Percentiles rank a stretch among this genome's conserved stretches.
phyloP scores from a whole-genome alignment of 345 rosid genomes.

The Camelina sativa region DNA sequence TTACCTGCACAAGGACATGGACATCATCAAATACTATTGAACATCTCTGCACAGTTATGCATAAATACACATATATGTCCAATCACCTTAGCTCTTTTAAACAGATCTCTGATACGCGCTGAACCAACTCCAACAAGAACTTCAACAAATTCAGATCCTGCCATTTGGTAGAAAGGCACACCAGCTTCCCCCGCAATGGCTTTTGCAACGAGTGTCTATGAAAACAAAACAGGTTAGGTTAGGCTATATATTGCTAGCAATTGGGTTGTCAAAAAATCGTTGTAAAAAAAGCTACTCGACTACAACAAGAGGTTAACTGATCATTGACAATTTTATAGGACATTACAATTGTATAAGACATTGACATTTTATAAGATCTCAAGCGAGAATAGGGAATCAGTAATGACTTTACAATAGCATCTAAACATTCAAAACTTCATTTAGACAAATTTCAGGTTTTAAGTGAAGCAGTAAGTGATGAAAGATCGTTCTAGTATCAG shows the following conservation, averaged over 20 bases:
- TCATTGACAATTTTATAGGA: neutral
- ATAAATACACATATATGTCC: constrained; percentile 7
- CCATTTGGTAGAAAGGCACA: constrained; percentile 98
- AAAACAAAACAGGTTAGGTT: constrained; percentile 31
- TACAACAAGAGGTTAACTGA: neutral
- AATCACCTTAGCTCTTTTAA: constrained; percentile 93
- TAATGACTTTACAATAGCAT: constrained; percentile 4
- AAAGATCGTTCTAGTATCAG: constrained; percentile 10
- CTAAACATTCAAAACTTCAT: constrained; percentile 1
- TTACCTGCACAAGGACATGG: constrained; percentile 65
- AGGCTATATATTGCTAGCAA: constrained; percentile 2
- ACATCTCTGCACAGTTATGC: neutral
- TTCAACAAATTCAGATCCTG: constrained; percentile 96
- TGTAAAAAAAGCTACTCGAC: constrained; percentile 15
- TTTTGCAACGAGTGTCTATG: constrained; percentile 91
- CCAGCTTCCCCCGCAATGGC: constrained; percentile 99
- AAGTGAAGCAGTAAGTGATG: constrained; percentile 12
- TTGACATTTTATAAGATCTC: constrained; percentile 1
- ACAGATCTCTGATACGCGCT: constrained; percentile 95
- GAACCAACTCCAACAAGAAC: constrained; percentile 98
- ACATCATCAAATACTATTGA: constrained; percentile 30
- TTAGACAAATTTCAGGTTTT: neutral
- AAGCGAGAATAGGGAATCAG: constrained; percentile 4
- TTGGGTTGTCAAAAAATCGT: neutral
- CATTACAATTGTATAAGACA: neutral